Base-by-base conservation (phyloP, 2,329 filamentous ascomycete species). In the Apiospora aurea region DNA sequence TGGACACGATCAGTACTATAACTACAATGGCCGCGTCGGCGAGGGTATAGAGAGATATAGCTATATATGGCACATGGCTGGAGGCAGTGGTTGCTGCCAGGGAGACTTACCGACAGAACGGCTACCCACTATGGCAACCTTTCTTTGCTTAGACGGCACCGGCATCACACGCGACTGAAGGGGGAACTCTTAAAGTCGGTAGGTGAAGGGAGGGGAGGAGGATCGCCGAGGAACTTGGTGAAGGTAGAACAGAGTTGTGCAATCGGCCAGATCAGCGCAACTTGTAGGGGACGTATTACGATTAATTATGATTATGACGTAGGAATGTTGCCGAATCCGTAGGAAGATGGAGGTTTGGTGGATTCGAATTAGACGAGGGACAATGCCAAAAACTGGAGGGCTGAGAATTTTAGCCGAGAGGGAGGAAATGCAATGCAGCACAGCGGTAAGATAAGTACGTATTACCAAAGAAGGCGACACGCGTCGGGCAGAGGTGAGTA, bases 91-190 rank as follows among this genome's bases (percentile, higher is more conserved):
- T 10, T 13, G 64, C 26, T 68, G 43, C 34, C 41, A n/a, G 41
- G 49, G 13, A 61, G 66, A 83, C 85, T 72, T 79, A 88, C 87
- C 87, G 81, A 98, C 95, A 74, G 95, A 96, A 80, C 95, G 92
- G 85, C 94, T 97, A 85, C 95, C 95, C 75, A 98, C 94, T 84
- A 98, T 96, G 83, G 95, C 95, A 82, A 98, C 93, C 88, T 98
- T 98, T 79, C 95, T 89, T 84, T 97, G 95, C 84, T 97, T 97
- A 72, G 92, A 89, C 73, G 91, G 89, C 67, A 92, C 85, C 76
- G 91, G 87, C 91, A 94, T 94, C 57, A 64, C 57, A 64, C 57
- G 29, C 57, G 57, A 64, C 57, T 64, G 34, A n/a, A 34, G 16
- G 29, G 57, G 34, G 8, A 21, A 41, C 5, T 38, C 34, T 38